Percentiles rank a stretch among this genome's conserved stretches.
These are phyloP conservation scores for Neospermospora avenae DNA, from an alignment of 2,329 filamentous ascomycete species.

Conservation along the genomic window DNA sequence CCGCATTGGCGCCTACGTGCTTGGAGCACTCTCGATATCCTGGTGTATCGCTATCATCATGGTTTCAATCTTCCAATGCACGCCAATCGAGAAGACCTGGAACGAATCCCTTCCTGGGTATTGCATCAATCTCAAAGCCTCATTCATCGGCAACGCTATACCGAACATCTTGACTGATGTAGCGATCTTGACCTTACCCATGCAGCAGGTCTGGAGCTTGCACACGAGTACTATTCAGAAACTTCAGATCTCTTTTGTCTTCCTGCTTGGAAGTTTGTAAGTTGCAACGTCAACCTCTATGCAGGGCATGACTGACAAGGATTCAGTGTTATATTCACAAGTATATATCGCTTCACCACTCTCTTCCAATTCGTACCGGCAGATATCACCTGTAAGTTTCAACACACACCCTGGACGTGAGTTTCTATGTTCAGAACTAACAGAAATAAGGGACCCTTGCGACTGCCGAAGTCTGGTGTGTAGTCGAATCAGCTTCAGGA, in stretches of 20 bases:
- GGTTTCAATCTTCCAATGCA: constrained; percentile 41
- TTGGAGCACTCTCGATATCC: constrained; percentile 29
- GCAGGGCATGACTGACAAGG: not conserved
- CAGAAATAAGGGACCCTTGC: constrained; percentile 7
- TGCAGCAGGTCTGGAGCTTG: constrained; percentile 35
- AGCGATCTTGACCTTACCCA: constrained; percentile 36
- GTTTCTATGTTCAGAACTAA: not conserved
- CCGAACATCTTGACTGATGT: constrained; percentile 42
- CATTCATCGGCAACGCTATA: constrained; percentile 44
- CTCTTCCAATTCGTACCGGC: constrained; percentile 10
- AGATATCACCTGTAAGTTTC: constrained; percentile 12
- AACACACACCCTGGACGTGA: not conserved
- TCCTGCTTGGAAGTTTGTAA: constrained; percentile 37
- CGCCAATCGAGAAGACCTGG: constrained; percentile 39
- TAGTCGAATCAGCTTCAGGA: constrained; percentile 13
- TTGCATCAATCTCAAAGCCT: constrained; percentile 41
- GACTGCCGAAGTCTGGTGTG: constrained; percentile 6
- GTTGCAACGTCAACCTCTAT: constrained; percentile 11
- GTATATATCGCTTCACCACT: constrained; percentile 14
- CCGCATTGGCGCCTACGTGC: constrained; percentile 23
- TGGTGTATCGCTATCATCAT: constrained; percentile 35
- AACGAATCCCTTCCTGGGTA: constrained; percentile 34
- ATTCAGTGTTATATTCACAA: constrained; percentile 8
- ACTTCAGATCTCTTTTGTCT: constrained; percentile 29
- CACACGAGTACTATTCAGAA: constrained; percentile 29